Base-by-base conservation (phyloP, 805 yeast species). In the Candida montana region DNA sequence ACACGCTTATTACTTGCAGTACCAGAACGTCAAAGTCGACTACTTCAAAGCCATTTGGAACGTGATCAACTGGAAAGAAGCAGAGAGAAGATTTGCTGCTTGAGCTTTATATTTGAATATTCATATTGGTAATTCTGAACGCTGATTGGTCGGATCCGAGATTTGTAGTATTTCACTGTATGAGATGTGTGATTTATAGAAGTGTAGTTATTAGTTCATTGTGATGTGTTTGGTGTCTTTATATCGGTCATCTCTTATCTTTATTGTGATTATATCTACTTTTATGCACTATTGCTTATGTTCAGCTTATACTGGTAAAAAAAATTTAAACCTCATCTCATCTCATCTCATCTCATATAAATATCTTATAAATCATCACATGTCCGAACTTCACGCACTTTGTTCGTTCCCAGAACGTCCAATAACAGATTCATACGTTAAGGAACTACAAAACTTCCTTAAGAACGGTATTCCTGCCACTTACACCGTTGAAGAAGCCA, bases 41-140 rank as follows among this genome's bases (percentile, higher is more conserved):
- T 88, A 89, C 71, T 88, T 89, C 78, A 81, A 84, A 67, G 91
- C 95, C 48, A 84, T 88, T 67, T 88, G 96, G 96, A 83, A 84
- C 58, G 95, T 88, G 33, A 76, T 89, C 66, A 87, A 88, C 78
- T 88, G 96, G 96, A 73, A 81, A 64, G 95, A 82, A 66, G 96
- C 95, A 41, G 87, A 79, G 56, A 72, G 69, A 66, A 79, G 95
- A 67, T 83, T 64, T 42, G 33, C 51, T 56, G 74, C 69, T 29
- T 70, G 45, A 46, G 33, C 35, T 17, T 12, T 18, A 10, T 3
- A 38, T 12, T 29, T 10, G 20, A n/a, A n/a, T n/a, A n/a, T n/a
- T n/a, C n/a, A n/a, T n/a, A n/a, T n/a, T n/a, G n/a, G n/a, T n/a
- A n/a, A n/a, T n/a, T n/a, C n/a, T n/a, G n/a, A n/a, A n/a, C n/a